Conservation (phyloP, 2,329 filamentous ascomycete species). For the Exophiala oligosperma region DNA sequence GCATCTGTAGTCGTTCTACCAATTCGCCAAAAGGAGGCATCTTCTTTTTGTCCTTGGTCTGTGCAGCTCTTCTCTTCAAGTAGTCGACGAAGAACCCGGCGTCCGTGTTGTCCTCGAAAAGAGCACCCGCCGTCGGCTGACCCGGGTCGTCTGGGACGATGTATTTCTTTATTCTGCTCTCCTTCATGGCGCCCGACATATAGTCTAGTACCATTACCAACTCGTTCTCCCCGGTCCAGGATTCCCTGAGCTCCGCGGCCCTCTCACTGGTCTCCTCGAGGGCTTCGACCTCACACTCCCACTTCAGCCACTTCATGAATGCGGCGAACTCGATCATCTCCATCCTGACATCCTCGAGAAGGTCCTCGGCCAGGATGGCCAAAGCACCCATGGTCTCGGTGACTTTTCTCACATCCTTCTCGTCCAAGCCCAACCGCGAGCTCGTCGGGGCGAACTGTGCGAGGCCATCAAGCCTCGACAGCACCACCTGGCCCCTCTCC, state of each 20-base stretch:
- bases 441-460: slow-evolving; percentile 73
- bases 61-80: slow-evolving; percentile 53
- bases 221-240: slow-evolving; percentile 59
- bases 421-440: slow-evolving; percentile 67
- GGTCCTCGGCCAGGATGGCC: slow-evolving; percentile 71
- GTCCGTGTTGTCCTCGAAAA: slow-evolving; percentile 25
- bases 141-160: slow-evolving; percentile 33
- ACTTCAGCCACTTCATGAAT: slow-evolving; percentile 81
- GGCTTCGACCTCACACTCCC: slow-evolving; percentile 76
- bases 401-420: slow-evolving; percentile 54
- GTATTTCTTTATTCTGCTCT: slow-evolving; percentile 36
- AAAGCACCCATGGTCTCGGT: slow-evolving; percentile 73
- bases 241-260: slow-evolving; percentile 72
- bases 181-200: slow-evolving; percentile 53
- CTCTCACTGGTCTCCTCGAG: slow-evolving; percentile 60
- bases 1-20: slow-evolving; percentile 57
- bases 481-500: slow-evolving; percentile 76
- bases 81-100: slow-evolving; percentile 48
- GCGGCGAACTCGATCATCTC: slow-evolving; percentile 75
- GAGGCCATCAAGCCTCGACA: slow-evolving; percentile 79
- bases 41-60: slow-evolving; percentile 48
- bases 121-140: background rate
- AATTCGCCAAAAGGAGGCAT: slow-evolving; percentile 63
- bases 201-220: slow-evolving; percentile 72
- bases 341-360: slow-evolving; percentile 69